phyloP scores from a whole-genome alignment of 164 flowering plant species.

The Annona cherimola region DNA sequence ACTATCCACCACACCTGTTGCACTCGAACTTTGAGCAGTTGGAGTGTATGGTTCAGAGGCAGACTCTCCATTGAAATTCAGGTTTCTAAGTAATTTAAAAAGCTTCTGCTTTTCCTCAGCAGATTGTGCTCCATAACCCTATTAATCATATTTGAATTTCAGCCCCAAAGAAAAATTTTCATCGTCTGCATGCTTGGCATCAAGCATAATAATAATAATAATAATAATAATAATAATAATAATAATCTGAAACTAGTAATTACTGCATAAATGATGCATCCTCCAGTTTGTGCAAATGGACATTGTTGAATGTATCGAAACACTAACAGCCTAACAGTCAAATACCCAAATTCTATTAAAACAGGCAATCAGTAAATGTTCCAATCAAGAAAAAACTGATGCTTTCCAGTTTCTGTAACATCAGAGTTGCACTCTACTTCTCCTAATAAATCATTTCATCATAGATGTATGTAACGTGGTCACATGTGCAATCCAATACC shows the following conservation, averaged over 20 bases:
- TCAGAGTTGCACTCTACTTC: background rate
- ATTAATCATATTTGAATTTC: constrained; percentile 8
- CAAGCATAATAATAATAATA: too few species aligned
- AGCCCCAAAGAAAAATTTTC: background rate
- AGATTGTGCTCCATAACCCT: constrained; percentile 98
- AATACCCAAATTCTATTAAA: background rate
- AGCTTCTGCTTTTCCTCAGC: constrained; percentile 96
- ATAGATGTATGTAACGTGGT: too few species aligned
- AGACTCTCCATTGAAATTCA: constrained; percentile 82
- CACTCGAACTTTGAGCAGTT: constrained; percentile 56
- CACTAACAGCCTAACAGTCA: background rate
- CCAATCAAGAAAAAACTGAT: background rate
- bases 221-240: too few species aligned
- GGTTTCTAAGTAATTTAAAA: constrained; percentile 79
- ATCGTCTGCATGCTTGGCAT: too few species aligned
- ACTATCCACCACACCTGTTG: constrained; percentile 52
- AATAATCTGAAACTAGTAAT: too few species aligned
- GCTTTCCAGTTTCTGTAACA: background rate
- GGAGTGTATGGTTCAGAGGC: constrained; percentile 78
- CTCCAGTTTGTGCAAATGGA: too few species aligned
- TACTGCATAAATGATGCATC: too few species aligned
- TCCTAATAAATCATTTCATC: too few species aligned
- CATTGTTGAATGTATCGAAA: too few species aligned
- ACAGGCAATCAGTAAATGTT: background rate
- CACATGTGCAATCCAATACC: background rate